phyloP scores from a whole-genome alignment of 2,329 filamentous ascomycete species.

The Plectosphaerella cucumerina region DNA sequence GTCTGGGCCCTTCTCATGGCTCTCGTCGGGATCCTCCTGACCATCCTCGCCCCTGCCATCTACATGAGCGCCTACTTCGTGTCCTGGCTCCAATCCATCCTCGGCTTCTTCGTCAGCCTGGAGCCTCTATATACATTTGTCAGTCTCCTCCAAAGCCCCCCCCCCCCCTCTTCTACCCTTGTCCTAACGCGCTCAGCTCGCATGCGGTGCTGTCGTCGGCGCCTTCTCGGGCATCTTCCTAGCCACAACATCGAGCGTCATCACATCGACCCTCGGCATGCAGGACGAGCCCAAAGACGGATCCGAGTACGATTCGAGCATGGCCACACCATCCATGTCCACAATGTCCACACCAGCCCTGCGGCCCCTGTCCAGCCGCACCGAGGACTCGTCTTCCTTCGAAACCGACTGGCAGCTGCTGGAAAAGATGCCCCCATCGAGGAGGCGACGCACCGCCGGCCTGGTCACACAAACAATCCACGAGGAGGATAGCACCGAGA shows the following conservation, averaged over 20 bases:
- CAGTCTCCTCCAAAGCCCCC: slow-evolving; percentile 11
- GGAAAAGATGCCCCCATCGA: slow-evolving; percentile 28
- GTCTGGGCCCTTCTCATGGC: not conserved
- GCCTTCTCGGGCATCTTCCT: slow-evolving; percentile 56
- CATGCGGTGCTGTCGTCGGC: slow-evolving; percentile 65
- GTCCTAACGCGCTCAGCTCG: slow-evolving; percentile 36
- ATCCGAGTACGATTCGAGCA: slow-evolving; percentile 6
- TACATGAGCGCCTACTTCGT: slow-evolving; percentile 25
- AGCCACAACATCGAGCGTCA: slow-evolving; percentile 48
- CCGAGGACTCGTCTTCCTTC: slow-evolving; percentile 20
- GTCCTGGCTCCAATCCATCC: slow-evolving; percentile 15
- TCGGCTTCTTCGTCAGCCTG: slow-evolving; percentile 25
- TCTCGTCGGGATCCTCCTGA: slow-evolving; percentile 13
- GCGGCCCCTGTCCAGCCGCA: slow-evolving; percentile 10
- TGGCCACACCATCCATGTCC: slow-evolving; percentile 9
- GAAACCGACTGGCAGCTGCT: slow-evolving; percentile 31
- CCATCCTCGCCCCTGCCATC: slow-evolving; percentile 31
- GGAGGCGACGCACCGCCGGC: slow-evolving; percentile 38
- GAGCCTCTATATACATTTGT: slow-evolving; percentile 41
- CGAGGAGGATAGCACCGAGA: slow-evolving; percentile 67
- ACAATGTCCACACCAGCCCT: slow-evolving; percentile 28
- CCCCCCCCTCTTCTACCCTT: slow-evolving; percentile 21
- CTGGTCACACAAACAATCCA: slow-evolving; percentile 64
- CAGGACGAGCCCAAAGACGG: slow-evolving; percentile 19
- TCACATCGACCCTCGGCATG: slow-evolving; percentile 48